Evolutionary conservation across 192 early-diverging fungal genomes (phyloP), one percentile per base, ranked within the genome.

Genomic region (Geranomyces variabilis): DNA sequence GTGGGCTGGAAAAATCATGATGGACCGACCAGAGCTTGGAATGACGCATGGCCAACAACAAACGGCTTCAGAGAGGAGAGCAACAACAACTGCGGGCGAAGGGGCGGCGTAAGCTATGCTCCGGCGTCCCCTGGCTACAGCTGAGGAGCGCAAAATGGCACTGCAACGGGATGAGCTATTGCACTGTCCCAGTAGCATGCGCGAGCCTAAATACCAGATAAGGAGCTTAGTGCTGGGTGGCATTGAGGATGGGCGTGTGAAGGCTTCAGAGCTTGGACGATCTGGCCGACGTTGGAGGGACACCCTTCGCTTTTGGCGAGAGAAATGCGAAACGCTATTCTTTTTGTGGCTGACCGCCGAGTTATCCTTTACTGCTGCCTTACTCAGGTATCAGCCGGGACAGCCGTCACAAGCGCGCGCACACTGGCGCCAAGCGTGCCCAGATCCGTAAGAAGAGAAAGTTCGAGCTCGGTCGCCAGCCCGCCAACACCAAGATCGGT

Each of bases 371-470:
- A 22, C 60, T 10, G 14, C 29, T 14, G n/a, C 29, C 28, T 55
- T 10, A 7, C 36, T 34, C 83, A 96, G 96, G 96, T 97, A 97
- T 99, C 87, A 93, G 92, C 87, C 89, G 97, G 89, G 96, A 98
- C 89, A 94, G 92, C 81, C 95, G 97, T 85, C 97, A 99, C 89
- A 99, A 99, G 91, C 93, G 96, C 79, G 87, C 88, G 72, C 90
- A 90, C 84, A 95, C 97, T 51, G 95, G 97, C 87, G 97, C 96
- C 88, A 96, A 96, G 90, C 91, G 97, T 82, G 94, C 94, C 79
- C 94, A 96, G 80, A 96, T 95, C 93, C 93, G 97, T 89, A 99
- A 99, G 94, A 99, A 99, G 94, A 94, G 97, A 91, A 99, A 99
- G 93, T 99, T 99, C 89, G 97, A 99, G 87, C 89, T 97, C 77